Evolutionary conservation across 2,329 filamentous ascomycete genomes (phyloP).

Genomic region (Onygenales sp.): DNA sequence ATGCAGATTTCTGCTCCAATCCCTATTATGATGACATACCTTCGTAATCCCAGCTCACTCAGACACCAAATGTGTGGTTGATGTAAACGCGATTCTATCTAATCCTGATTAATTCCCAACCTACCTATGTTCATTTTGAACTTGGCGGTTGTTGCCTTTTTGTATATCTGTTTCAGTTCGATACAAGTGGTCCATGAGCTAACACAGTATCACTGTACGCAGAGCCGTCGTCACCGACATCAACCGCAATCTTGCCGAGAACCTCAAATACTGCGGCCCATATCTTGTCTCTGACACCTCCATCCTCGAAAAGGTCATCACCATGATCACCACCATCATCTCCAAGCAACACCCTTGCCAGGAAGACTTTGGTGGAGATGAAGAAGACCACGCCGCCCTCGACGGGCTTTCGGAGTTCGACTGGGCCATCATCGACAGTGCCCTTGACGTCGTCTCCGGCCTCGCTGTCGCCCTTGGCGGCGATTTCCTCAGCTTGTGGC

Average conservation of each 20-base stretch:
- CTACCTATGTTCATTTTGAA: slow-evolving; percentile 17
- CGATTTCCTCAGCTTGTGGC: slow-evolving; percentile 81
- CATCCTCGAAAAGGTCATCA: slow-evolving; percentile 65
- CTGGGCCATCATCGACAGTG: slow-evolving; percentile 93
- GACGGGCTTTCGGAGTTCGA: slow-evolving; percentile 88
- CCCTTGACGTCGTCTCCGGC: slow-evolving; percentile 79
- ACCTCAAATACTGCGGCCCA: slow-evolving; percentile 83
- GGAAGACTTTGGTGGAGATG: slow-evolving; percentile 73
- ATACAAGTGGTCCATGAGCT: slow-evolving; percentile 25
- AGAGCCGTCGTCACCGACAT: slow-evolving; percentile 88
- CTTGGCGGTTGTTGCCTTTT: slow-evolving; percentile 27
- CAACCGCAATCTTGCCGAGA: slow-evolving; percentile 84
- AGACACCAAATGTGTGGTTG: slow-evolving; percentile 74
- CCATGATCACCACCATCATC: slow-evolving; percentile 67
- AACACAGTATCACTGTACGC: slow-evolving; percentile 23
- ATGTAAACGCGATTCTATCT: slow-evolving; percentile 68
- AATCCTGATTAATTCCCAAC: slow-evolving; percentile 24
- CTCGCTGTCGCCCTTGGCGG: slow-evolving; percentile 72
- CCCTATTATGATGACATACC: slow-evolving; percentile 65
- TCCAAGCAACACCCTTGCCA: slow-evolving; percentile 89
- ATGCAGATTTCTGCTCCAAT: slow-evolving; percentile 11
- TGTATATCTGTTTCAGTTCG: slow-evolving; percentile 11
- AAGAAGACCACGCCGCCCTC: slow-evolving; percentile 63
- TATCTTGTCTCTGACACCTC: slow-evolving; percentile 67
- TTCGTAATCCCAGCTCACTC: slow-evolving; percentile 99